Evolutionary conservation across 2,329 filamentous ascomycete species (phyloP).

Genomic region (Fusarium globosum): DNA sequence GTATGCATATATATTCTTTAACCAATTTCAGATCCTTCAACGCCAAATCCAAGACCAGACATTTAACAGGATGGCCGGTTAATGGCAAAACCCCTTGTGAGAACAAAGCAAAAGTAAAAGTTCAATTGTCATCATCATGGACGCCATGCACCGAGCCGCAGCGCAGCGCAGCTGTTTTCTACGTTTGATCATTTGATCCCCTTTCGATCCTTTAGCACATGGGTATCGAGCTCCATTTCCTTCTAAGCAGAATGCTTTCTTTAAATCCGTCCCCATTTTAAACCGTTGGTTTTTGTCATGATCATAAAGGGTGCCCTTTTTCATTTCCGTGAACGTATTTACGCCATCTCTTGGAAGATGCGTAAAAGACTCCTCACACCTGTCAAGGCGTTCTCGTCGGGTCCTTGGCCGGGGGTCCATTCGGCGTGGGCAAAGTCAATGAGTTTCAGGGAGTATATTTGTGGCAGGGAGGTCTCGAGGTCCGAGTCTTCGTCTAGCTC

Average conservation of each 20-base stretch:
- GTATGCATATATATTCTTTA: constrained; percentile 5
- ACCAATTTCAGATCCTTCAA: constrained; percentile 9
- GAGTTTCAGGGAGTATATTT: constrained; percentile 82
- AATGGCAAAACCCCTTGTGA: constrained; percentile 1
- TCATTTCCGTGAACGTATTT: constrained; percentile 28
- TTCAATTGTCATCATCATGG: constrained; percentile 35
- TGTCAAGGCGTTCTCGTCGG: constrained; percentile 83
- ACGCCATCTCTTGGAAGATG: constrained; percentile 75
- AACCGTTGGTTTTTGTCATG: constrained; percentile 26
- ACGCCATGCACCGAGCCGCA: constrained; percentile 37
- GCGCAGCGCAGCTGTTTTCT: constrained; percentile 34
- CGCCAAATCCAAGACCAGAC: constrained; percentile 18
- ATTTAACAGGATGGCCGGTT: neutral
- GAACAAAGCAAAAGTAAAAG: constrained; percentile 8
- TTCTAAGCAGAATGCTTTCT: constrained; percentile 39
- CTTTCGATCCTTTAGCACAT: constrained; percentile 37
- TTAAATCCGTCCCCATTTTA: constrained; percentile 14
- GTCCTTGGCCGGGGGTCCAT: constrained; percentile 83
- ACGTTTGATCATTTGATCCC: constrained; percentile 33
- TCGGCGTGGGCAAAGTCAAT: constrained; percentile 97
- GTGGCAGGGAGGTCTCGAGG: constrained; percentile 62
- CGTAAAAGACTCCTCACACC: constrained; percentile 78
- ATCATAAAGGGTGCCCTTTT: constrained; percentile 34
- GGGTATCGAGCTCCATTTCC: constrained; percentile 43
- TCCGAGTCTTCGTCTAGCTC: constrained; percentile 63